Base-by-base conservation (phyloP, 257 asterid species). In the Nemophila menziesii region DNA sequence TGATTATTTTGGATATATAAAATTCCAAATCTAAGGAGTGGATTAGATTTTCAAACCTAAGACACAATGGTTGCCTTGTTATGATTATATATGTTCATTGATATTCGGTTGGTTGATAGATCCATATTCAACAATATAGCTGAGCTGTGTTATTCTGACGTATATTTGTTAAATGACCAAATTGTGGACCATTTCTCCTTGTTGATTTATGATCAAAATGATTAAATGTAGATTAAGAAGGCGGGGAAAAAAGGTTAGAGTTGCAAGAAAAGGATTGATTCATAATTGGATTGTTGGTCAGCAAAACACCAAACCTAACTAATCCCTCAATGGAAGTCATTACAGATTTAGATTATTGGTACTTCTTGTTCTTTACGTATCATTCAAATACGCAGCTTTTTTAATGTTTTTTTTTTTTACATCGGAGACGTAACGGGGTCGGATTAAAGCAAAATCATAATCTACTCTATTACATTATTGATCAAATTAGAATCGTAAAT, bases 231-330 rank as follows among this genome's bases (percentile, higher is more conserved):
- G 9, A 27, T 21, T 20, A 33, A 18, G 48, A 2, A 3, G n/a
- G 12, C n/a, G 27, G n/a, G 16, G 34, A 33, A 37, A 48, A 11
- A 51, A 56, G 61, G 78, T 67, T 65, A 65, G 59, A 58, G 52
- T 55, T 56, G 57, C 66, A 53, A 38, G 56, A 48, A 44, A 23
- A 17, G 29, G 9, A 17, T 18, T 13, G 46, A 21, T 39, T 14
- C 48, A 15, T 50, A 45, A 29, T 65, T 43, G 63, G 61, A 45
- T 51, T 53, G 29, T 64, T 55, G 73, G 78, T 71, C 53, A 58
- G 64, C 58, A 48, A 46, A 52, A 43, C 53, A 72, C 76, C 78
- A 65, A 67, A 73, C 72, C 66, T 62, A 69, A 70, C 68, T 33
- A 64, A 61, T 51, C 48, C 23, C 16, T 8, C 20, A 11, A 52